phyloP scores from a whole-genome alignment of 352 stramenopile genomes.

The Globisporangium rhizosaccharum region DNA sequence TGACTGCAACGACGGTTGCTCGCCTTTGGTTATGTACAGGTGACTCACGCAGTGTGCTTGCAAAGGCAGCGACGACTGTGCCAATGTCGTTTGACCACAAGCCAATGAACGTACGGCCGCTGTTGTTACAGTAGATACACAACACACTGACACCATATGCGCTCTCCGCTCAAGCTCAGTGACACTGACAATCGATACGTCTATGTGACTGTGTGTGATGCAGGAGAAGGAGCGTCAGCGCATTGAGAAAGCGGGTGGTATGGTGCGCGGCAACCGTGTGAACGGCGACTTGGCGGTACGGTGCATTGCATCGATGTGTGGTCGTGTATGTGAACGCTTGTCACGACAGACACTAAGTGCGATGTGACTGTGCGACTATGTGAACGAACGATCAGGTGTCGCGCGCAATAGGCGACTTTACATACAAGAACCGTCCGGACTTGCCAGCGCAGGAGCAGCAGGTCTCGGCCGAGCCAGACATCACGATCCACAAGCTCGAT shows the following conservation, averaged over 20 bases:
- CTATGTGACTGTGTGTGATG: conserved; percentile 1
- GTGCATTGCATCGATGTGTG: neutral
- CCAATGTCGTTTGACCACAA: conserved; percentile 91
- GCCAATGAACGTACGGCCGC: conserved; percentile 66
- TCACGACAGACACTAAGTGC: neutral
- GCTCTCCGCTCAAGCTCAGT: conserved; percentile 6
- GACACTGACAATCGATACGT: neutral
- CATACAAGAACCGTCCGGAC: conserved; percentile 66
- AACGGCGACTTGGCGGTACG: conserved; percentile 76
- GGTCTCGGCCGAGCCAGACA: conserved; percentile 82
- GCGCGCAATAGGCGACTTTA: conserved; percentile 71
- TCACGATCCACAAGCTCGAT: conserved; percentile 73
- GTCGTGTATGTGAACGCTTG: neutral
- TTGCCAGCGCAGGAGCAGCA: conserved; percentile 67
- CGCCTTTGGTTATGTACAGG: conserved; percentile 15
- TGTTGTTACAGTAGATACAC: neutral
- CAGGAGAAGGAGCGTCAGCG: conserved; percentile 57
- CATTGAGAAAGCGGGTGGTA: conserved; percentile 67
- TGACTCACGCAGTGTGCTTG: conserved; percentile 75
- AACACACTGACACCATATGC: no score
- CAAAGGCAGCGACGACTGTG: conserved; percentile 40
- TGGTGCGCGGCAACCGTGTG: conserved; percentile 72
- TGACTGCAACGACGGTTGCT: neutral
- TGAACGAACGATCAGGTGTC: conserved; percentile 46
- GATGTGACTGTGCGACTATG: conserved; percentile 16